Evolutionary conservation across 306 rosid species (phyloP), one percentile per base, ranked within the genome.

Genomic region (Echinosophora koreensis): DNA sequence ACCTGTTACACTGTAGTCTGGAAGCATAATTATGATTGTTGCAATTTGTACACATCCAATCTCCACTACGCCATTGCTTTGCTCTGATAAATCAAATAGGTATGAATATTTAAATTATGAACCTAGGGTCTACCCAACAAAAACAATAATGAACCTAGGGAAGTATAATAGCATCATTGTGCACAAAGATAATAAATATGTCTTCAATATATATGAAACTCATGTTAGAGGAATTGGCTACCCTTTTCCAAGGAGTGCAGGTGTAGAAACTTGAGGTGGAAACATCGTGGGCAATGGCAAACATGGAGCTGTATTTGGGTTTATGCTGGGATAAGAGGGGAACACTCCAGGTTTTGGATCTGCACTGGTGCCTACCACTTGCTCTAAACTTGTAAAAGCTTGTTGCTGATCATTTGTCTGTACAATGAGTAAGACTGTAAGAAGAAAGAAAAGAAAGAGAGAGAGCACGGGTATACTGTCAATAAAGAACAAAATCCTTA

Each of bases 21-120:
- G 99, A 95, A 38, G 99, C 97, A 86, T 95, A 95, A 80, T 95
- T 95, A 84, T 95, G 99, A 67, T 92, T 95, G 81, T 87, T 88
- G 89, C 97, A 95, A 82, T 88, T 92, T 75, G 94, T 74, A 90
- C 99, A 92, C 97, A 92, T 92, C 98, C 98, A 95, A 84, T 95
- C 98, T 49, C 98, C 97, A 52, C 84, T 87, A 65, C 79, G 92
- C 97, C 99, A 95, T 87, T 95, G 99, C 87, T 92, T 91, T 60
- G 97, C 99, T 66, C 99, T 95, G 90, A 69, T 18, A 71, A 51
- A 79, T 69, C 77, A 77, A 81, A 17, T 9, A 62, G 77, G 54
- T 49, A 34, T 50, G 75, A 66, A 41, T 50, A 64, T 34, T 56
- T 32, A 84, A 76, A 78, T 65, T 61, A 66, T 64, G 37, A 65